Conservation (phyloP, 179 eudicot genomes). For the Heliamphora pulchella region DNA sequence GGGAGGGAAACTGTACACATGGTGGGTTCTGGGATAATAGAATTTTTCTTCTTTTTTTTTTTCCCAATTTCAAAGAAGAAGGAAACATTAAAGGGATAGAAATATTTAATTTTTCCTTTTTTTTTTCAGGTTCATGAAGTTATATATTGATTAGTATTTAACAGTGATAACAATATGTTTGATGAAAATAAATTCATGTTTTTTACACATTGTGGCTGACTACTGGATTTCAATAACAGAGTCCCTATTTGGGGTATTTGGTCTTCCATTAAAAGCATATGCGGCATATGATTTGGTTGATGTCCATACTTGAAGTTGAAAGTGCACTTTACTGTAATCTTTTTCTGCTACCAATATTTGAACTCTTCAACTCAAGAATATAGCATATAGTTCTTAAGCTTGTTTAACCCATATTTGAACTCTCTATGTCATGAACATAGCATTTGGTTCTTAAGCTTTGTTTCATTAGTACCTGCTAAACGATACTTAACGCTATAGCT, state of each 20-base stretch:
- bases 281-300: not conserved
- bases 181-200: not conserved
- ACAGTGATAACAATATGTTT: not conserved
- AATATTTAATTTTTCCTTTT: not conserved
- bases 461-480: too few relatives aligned
- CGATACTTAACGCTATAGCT: too few relatives aligned
- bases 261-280: not conserved
- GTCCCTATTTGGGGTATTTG: not conserved
- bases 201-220: not conserved
- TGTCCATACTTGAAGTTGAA: not conserved
- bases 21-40: not conserved
- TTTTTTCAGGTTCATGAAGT: not conserved
- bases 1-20: slow-evolving; percentile 9
- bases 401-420: too few relatives aligned
- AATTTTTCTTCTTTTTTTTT: not conserved
- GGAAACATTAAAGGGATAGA: not conserved
- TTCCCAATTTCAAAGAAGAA: not conserved
- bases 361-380: not conserved
- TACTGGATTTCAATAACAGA: not conserved
- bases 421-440: too few relatives aligned
- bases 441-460: too few relatives aligned
- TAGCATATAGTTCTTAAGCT: too few relatives aligned
- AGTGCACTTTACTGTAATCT: not conserved
- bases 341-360: not conserved
- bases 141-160: not conserved